These are phyloP conservation scores for Peronospora tabacina DNA, from an alignment of 352 stramenopile genomes.

Conservation along the genomic window DNA sequence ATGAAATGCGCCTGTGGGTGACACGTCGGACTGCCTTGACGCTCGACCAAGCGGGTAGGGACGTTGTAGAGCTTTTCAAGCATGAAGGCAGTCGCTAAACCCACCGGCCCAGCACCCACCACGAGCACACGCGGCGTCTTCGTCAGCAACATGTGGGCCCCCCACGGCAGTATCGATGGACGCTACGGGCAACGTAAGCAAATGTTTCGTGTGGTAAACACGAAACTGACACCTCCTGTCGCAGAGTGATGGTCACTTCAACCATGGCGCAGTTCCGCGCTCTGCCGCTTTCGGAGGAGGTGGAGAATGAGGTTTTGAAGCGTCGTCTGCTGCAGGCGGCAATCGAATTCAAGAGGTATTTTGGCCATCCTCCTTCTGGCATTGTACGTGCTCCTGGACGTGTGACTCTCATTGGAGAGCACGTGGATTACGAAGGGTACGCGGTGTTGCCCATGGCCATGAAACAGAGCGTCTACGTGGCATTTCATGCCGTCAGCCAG, in stretches of 20 bases:
- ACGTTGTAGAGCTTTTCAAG: conserved; percentile 67
- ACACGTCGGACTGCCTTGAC: conserved; percentile 55
- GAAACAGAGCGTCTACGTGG: conserved; percentile 46
- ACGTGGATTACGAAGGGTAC: conserved; percentile 86
- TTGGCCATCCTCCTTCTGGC: conserved; percentile 21
- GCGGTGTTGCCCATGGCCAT: conserved; percentile 80
- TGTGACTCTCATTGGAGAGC: conserved; percentile 85
- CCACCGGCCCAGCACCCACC: conserved; percentile 65
- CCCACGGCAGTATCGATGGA: conserved; percentile 8
- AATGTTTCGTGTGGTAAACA: conserved; percentile 13
- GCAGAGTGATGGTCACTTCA: conserved; percentile 24
- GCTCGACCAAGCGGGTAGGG: conserved; percentile 67
- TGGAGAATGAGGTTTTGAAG: conserved; percentile 1
- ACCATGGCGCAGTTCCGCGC: conserved; percentile 19
- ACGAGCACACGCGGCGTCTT: conserved; percentile 51
- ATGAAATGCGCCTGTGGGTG: conserved; percentile 94
- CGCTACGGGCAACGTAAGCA: background rate
- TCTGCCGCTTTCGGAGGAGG: conserved; percentile 9
- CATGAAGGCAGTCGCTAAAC: conserved; percentile 54
- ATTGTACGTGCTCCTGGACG: conserved; percentile 58
- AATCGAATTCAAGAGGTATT: conserved; percentile 27
- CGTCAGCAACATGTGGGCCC: conserved; percentile 9
- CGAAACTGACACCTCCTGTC: background rate
- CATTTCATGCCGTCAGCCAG: conserved; percentile 20
- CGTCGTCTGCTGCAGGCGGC: conserved; percentile 12